Evolutionary conservation across 2,329 filamentous ascomycete species (phyloP), one percentile per base, ranked within the genome.

Genomic region (Aspergillus quadrilineatus): DNA sequence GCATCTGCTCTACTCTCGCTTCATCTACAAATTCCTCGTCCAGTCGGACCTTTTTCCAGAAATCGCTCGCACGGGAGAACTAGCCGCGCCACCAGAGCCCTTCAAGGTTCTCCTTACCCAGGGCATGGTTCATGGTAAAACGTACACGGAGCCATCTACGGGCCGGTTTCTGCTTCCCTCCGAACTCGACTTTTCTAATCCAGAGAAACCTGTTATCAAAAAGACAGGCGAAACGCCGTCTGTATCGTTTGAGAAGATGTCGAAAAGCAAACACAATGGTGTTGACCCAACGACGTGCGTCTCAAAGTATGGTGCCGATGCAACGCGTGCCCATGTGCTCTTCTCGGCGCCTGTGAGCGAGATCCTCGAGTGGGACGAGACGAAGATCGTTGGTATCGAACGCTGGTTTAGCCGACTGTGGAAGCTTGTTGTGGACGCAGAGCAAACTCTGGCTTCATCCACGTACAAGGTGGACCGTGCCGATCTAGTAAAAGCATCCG

Each of bases 111-210:
- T 96, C 4, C 85, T 96, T 56, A 90, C 90, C 0, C 92, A 96
- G 73, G 92, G 92, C 14, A 96, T 96, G 92, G 92, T 96, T 0
- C 91, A 96, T 65, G 92, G 92, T 42, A 89, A 86, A 73, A 96
- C 92, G 0, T 92, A 85, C 64, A 85, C 85, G 1, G 85, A 96
- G 67, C 89, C 91, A 0, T 74, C 79, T 0, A 92, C 82, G 4
- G 89, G 90, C 10, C 84, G 85, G 45, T 95, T 95, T 73, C 78
- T 96, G 26, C 87, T 85, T 60, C 89, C 89, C 0, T 81, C 86
- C 14, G 90, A 96, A 70, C 80, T 96, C 12, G 86, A 92, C 60
- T 65, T 87, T 4, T 79, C 77, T 3, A 79, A 83, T 41, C 77
- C 82, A 0, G 74, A 77, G 0, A 75, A 76, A 10, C 89, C 89